phyloP scores from a whole-genome alignment of 2,329 filamentous ascomycete species.

The Ceratocystis papillata region DNA sequence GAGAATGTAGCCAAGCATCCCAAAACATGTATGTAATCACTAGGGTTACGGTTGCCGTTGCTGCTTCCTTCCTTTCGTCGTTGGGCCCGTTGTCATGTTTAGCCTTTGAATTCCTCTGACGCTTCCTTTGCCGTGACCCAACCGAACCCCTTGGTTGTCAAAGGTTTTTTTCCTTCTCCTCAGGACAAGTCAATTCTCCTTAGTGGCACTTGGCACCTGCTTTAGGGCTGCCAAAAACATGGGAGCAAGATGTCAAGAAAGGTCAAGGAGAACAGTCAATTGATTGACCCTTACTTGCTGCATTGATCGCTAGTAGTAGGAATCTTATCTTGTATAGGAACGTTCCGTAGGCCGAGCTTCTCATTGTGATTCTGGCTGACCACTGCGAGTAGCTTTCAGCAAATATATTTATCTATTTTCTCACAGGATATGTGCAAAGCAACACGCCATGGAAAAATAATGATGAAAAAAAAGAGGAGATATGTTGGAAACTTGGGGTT shows the following conservation, averaged over 20 bases:
- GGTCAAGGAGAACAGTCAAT: neutral
- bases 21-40: too few species aligned
- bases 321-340: neutral
- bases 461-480: too few species aligned
- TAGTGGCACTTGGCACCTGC: slow-evolving; percentile 1
- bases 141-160: neutral
- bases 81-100: neutral
- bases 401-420: too few species aligned
- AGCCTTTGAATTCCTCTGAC: neutral
- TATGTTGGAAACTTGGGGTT: too few species aligned
- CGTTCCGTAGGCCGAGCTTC: neutral
- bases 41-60: too few species aligned
- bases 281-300: neutral
- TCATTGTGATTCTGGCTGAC: too few species aligned
- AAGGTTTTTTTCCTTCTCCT: neutral
- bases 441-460: too few species aligned
- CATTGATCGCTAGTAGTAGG: neutral
- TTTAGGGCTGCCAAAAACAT: neutral
- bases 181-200: neutral
- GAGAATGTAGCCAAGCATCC: too few species aligned
- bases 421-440: too few species aligned
- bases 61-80: neutral
- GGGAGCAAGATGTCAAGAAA: neutral
- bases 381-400: too few species aligned
- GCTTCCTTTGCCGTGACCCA: neutral